These are phyloP conservation scores for Lizonia empirigonia DNA, from an alignment of 2,329 filamentous ascomycete species.

Conservation along the genomic window DNA sequence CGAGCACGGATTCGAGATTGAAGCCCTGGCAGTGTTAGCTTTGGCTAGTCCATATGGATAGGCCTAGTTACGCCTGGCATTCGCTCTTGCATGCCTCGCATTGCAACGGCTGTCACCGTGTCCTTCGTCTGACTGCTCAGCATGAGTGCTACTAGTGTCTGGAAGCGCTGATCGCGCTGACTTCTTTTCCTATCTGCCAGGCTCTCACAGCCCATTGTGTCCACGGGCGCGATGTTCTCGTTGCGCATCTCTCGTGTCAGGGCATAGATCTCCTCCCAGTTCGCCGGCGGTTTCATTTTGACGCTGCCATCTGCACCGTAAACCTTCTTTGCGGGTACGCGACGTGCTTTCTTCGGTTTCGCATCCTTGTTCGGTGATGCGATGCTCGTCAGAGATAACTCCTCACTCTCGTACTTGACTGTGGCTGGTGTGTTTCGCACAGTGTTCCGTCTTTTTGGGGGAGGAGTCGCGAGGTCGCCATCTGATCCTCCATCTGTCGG, in stretches of 20 bases:
- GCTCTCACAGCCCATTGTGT: constrained; percentile 94
- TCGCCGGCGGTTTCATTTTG: constrained; percentile 67
- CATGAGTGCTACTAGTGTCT: constrained; percentile 88
- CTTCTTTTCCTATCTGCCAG: constrained; percentile 63
- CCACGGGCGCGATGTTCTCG: constrained; percentile 78
- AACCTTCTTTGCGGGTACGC: constrained; percentile 44
- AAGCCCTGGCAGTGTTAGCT: constrained; percentile 54
- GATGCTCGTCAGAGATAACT: constrained; percentile 23
- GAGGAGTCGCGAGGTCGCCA: constrained; percentile 19
- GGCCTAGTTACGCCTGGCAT: constrained; percentile 58
- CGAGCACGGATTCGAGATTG: constrained; percentile 77
- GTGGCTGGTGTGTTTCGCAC: constrained; percentile 42
- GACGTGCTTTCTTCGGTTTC: constrained; percentile 46
- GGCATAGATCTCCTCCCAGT: constrained; percentile 84
- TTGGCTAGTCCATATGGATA: background rate
- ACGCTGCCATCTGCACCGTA: constrained; percentile 38
- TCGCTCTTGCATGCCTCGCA: constrained; percentile 77
- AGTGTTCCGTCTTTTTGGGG: constrained; percentile 57
- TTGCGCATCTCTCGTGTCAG: constrained; percentile 78
- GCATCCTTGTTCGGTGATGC: constrained; percentile 33
- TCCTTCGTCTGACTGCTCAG: constrained; percentile 92
- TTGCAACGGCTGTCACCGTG: constrained; percentile 83
- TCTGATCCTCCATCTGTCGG: constrained; percentile 36
- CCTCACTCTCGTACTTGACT: constrained; percentile 30
- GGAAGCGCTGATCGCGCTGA: constrained; percentile 71